These are phyloP conservation scores for Xylaria sp. DNA, from an alignment of 2,329 filamentous ascomycete species.

Conservation along the genomic window DNA sequence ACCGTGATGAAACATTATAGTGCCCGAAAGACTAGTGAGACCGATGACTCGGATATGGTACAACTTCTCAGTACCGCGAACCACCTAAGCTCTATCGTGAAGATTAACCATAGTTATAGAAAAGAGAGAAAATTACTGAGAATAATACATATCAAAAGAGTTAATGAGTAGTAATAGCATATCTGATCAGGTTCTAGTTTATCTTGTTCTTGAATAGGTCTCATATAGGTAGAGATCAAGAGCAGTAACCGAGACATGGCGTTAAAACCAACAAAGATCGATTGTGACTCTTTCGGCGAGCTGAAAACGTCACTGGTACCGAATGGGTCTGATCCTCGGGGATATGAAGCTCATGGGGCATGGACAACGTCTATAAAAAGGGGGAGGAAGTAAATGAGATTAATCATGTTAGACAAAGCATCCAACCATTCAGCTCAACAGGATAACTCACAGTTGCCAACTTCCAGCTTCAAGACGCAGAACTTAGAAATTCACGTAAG, in stretches of 20 bases:
- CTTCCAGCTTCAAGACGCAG: not conserved
- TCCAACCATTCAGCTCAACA: not conserved
- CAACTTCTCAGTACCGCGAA: no score
- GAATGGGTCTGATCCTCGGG: not conserved
- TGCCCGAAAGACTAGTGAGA: not conserved
- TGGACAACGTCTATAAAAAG: slow-evolving; percentile 14
- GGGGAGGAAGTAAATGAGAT: not conserved
- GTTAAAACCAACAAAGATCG: not conserved
- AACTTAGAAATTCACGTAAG: not conserved
- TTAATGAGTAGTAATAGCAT: not conserved
- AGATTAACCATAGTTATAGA: no score
- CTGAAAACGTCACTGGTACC: not conserved
- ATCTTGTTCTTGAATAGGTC: no score
- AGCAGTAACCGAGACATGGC: not conserved
- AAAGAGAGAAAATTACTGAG: no score
- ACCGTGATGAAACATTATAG: not conserved
- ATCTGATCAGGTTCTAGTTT: no score
- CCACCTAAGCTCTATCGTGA: no score
- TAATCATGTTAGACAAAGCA: not conserved
- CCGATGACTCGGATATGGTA: no score
- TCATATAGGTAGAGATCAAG: no score
- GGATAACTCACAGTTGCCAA: not conserved
- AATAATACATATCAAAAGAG: not conserved
- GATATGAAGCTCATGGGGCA: not conserved
- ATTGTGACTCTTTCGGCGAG: slow-evolving; percentile 7